Evolutionary conservation across 768 basidiomycete genomes (phyloP), one percentile per base, ranked within the genome.

Genomic region (Tylopilus sp.): DNA sequence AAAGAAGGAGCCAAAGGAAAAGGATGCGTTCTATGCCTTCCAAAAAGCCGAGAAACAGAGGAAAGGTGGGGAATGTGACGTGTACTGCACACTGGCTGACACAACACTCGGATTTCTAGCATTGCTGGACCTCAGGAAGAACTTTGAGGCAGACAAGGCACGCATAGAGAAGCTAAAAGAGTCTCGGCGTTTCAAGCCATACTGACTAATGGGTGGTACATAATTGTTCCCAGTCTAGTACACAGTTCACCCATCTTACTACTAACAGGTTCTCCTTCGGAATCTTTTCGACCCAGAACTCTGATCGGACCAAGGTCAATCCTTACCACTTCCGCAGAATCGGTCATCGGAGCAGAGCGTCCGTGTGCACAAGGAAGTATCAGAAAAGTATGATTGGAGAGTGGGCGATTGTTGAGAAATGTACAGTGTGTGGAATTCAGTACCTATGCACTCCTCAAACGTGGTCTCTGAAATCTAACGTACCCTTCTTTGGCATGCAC

Each of bases 41-140:
- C 92, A 97, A 70, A 84, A 85, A 64, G 87, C 86, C 44, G 94
- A 94, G 71, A 88, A 87, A 74, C 94, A 94, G 69, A 75, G 92
- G 53, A 81, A 86, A 70, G 85, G 93, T 94, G 53, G 50, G 54
- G 31, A 4, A 29, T 11, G 12, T 48, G 19, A 14, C 28, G 12
- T 49, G 10, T 8, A 3, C 17, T 37, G 11, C 30, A 16, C 33
- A 52, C 12, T 19, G 25, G 29, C 45, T 60, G 8, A 61, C 5
- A 31, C 50, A 9, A 2, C 28, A 29, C 33, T 58, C 44, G 38
- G 49, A 16, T 44, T 48, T 56, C 24, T 59, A 85, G 84, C 78
- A 38, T 67, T 85, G 51, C 72, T 83, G 54, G 74, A 82, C 54
- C 72, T 86, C 30, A 89, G 89, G 66, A 79, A 76, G 61, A 86